Conservation (phyloP, 306 rosid genomes). For the Prinsepia uniflora region DNA sequence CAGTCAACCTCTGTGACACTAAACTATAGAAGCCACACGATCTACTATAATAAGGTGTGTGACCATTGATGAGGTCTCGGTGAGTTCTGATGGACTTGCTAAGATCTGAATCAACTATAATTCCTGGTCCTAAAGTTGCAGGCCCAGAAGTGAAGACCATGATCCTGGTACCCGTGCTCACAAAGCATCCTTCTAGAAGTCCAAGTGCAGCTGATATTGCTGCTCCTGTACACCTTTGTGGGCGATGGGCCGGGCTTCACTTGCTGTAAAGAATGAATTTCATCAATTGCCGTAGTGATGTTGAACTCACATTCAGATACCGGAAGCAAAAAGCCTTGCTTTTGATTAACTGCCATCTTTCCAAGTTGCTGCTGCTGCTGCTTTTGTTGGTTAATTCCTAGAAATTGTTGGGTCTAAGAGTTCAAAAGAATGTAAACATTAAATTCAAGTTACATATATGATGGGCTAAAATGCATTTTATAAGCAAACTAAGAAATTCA, state of each 20-base stretch:
- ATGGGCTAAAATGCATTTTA: constrained; percentile 6
- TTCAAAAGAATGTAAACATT: constrained; percentile 21
- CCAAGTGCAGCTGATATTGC: constrained; percentile 37
- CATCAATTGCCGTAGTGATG: constrained; percentile 67
- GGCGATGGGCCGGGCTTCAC: constrained; percentile 43
- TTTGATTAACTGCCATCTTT: constrained; percentile 38
- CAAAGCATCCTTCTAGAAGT: constrained; percentile 3
- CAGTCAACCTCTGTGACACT: not conserved
- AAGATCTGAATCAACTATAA: not conserved
- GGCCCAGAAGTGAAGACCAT: constrained; percentile 2
- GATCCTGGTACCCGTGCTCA: constrained; percentile 2
- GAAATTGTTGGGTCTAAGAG: constrained; percentile 31
- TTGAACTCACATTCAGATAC: constrained; percentile 76
- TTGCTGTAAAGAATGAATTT: constrained; percentile 43
- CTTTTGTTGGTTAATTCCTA: constrained; percentile 43
- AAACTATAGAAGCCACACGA: not conserved
- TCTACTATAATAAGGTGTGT: not conserved
- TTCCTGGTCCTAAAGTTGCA: not conserved
- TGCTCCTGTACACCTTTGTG: constrained; percentile 67
- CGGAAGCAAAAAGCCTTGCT: constrained; percentile 65
- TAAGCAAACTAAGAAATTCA: not conserved
- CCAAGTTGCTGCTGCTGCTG: constrained; percentile 29
- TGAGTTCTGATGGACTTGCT: constrained; percentile 1
- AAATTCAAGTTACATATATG: constrained; percentile 3
- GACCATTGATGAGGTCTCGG: not conserved